Percentiles rank a stretch among this genome's conserved stretches.
Evolutionary conservation across 139 green algal genomes (phyloP).

Genomic region (Closterium sp.): DNA sequence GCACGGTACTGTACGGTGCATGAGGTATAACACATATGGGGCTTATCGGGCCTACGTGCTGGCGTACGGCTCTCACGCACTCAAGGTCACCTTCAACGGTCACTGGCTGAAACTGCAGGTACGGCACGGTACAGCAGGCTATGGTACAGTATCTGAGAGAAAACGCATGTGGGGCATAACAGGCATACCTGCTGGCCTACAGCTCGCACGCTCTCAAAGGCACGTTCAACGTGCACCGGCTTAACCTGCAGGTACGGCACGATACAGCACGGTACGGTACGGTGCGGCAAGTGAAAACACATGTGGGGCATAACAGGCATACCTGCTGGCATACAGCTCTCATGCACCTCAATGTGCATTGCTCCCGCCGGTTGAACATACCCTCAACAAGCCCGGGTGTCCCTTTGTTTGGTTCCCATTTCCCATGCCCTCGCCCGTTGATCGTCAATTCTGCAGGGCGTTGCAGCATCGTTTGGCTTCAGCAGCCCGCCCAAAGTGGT

Average conservation of each 20-base stretch:
- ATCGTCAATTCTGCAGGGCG: constrained; percentile 48
- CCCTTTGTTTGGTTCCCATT: not conserved
- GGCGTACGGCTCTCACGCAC: constrained; percentile 91
- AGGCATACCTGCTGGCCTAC: constrained; percentile 26
- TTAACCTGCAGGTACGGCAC: not conserved
- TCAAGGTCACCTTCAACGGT: constrained; percentile 98
- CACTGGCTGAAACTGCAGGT: constrained; percentile 84
- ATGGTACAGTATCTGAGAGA: no score
- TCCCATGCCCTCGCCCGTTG: not conserved
- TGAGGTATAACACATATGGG: no score
- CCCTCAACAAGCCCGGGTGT: not conserved
- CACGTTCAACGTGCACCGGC: not conserved
- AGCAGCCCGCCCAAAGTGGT: constrained; percentile 72
- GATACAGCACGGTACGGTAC: no score
- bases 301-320: constrained; percentile 52
- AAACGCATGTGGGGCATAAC: constrained; percentile 33
- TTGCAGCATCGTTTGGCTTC: constrained; percentile 94
- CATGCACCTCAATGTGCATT: constrained; percentile 43
- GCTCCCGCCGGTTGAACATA: not conserved
- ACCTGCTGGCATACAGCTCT: not conserved
- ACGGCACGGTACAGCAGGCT: no score
- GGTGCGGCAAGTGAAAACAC: no score
- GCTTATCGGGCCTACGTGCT: constrained; percentile 52
- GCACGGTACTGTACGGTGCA: no score
- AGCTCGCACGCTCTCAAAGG: not conserved